Conservation (phyloP, 768 basidiomycete genomes). For the Mycena polygramma region DNA sequence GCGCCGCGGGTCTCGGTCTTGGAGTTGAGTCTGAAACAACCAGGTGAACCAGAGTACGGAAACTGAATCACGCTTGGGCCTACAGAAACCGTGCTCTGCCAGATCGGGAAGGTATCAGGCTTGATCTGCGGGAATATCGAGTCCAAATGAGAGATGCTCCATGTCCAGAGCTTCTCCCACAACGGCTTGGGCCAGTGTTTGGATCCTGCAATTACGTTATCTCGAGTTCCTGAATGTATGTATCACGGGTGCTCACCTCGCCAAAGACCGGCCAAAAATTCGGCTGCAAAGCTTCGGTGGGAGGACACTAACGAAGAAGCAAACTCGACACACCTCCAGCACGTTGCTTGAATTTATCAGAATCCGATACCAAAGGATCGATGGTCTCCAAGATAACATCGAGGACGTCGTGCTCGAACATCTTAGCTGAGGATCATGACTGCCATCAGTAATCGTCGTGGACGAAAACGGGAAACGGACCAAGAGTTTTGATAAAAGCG, state of each 20-base stretch:
- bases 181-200: conserved; percentile 83
- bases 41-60: not conserved
- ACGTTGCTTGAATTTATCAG: conserved; percentile 89
- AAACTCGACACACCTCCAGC: conserved; percentile 71
- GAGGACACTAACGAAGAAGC: conserved; percentile 21
- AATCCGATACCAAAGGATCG: conserved; percentile 72
- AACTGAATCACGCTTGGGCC: conserved; percentile 33
- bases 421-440: conserved; percentile 65
- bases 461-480: conserved; percentile 40
- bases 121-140: conserved; percentile 81
- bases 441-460: conserved; percentile 17
- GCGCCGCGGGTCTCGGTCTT: conserved; percentile 85
- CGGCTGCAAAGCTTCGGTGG: conserved; percentile 43
- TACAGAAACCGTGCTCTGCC: conserved; percentile 77
- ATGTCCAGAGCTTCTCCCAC: conserved; percentile 74
- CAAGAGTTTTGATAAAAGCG: conserved; percentile 56
- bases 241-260: conserved; percentile 63
- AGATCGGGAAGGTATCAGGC: conserved; percentile 85
- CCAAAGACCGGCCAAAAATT: conserved; percentile 77
- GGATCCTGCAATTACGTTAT: conserved; percentile 61
- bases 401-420: conserved; percentile 67
- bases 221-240: not conserved
- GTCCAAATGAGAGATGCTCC: conserved; percentile 74
- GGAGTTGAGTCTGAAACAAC: conserved; percentile 61
- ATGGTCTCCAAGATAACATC: conserved; percentile 66